Conservation (phyloP, 1,284 basidiomycete genomes). For the Puccinia polysora region DNA sequence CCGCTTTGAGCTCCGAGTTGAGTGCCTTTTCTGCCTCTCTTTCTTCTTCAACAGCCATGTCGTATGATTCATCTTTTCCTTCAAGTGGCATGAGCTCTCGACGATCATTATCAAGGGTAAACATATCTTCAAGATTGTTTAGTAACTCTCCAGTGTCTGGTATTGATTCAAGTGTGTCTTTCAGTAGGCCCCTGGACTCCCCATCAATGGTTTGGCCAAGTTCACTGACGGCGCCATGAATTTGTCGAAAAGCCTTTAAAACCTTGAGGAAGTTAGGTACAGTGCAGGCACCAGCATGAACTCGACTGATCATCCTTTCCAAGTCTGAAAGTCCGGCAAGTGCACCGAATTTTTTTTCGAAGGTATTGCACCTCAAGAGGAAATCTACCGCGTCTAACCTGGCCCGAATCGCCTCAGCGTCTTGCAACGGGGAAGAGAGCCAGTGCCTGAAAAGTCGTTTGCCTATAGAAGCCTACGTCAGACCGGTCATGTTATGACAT, state of each 20-base stretch:
- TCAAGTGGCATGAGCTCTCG: constrained; percentile 31
- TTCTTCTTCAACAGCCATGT: constrained; percentile 42
- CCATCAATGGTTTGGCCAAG: constrained; percentile 64
- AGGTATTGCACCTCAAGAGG: constrained; percentile 69
- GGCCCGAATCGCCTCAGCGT: constrained; percentile 75
- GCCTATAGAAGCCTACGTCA: constrained; percentile 56
- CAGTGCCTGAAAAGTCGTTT: constrained; percentile 89
- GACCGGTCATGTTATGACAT: constrained; percentile 17
- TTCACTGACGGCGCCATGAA: constrained; percentile 69
- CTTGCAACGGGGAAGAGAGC: constrained; percentile 80
- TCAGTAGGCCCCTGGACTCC: constrained; percentile 66
- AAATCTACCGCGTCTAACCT: constrained; percentile 91
- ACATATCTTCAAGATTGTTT: constrained; percentile 63
- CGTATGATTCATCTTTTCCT: constrained; percentile 42
- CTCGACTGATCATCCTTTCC: constrained; percentile 84
- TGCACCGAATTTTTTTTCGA: constrained; percentile 68
- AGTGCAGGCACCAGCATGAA: constrained; percentile 83
- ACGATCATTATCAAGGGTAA: constrained; percentile 51
- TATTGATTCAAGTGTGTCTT: constrained; percentile 58
- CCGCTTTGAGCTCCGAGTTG: constrained; percentile 32
- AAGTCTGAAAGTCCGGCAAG: constrained; percentile 78
- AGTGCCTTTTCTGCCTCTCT: constrained; percentile 32
- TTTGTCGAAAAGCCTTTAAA: constrained; percentile 66
- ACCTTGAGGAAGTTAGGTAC: constrained; percentile 66
- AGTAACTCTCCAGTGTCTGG: constrained; percentile 67